Conservation (phyloP, 208 protist genomes). For the Leishmania arabica region DNA sequence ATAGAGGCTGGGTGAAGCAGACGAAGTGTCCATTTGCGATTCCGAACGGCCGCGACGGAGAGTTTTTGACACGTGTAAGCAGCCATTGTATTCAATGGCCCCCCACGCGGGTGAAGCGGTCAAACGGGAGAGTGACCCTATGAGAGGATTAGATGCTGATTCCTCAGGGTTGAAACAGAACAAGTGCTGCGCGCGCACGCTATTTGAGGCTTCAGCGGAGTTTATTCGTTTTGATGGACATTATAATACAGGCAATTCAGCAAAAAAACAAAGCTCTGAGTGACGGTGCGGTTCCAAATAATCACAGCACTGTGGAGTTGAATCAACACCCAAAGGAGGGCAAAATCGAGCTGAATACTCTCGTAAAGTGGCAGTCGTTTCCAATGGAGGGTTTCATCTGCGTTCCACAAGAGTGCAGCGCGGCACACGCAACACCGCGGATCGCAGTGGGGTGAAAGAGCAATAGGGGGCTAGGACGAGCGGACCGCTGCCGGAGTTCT, state of each 20-base stretch:
- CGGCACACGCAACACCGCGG: not conserved
- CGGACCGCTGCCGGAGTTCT: not conserved
- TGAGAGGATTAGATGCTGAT: too few species aligned
- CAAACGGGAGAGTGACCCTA: not conserved
- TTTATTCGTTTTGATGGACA: not conserved
- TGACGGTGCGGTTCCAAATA: not conserved
- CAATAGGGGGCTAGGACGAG: not conserved
- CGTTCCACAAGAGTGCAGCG: not conserved
- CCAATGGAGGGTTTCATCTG: not conserved
- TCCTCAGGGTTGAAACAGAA: not conserved
- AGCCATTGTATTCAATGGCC: not conserved
- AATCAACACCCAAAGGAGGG: not conserved
- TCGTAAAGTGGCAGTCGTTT: not conserved
- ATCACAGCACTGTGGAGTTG: not conserved
- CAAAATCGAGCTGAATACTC: not conserved
- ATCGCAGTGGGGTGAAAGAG: not conserved
- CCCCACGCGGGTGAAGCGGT: not conserved
- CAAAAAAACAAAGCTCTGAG: not conserved
- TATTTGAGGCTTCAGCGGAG: not conserved
- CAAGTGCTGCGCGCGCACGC: not conserved
- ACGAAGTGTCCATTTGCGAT: not conserved
- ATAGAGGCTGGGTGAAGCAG: slow-evolving; percentile 2
- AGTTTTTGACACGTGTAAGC: not conserved
- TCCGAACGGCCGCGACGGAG: not conserved
- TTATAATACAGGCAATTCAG: not conserved